Conservation (phyloP, 768 basidiomycete species). For the Psilocybe subaeruginosa region DNA sequence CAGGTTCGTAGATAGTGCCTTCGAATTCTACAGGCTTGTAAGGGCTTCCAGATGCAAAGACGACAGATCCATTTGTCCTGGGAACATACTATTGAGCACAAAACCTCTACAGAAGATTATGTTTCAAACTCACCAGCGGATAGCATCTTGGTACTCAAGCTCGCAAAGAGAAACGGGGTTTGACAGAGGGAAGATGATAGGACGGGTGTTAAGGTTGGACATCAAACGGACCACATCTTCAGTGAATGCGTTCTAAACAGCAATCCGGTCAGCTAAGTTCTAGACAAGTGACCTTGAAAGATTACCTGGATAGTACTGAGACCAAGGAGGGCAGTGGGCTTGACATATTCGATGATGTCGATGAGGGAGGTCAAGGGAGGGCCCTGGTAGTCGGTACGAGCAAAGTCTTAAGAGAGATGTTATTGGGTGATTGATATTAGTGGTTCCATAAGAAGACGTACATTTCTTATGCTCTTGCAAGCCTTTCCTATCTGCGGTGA, state of each 20-base stretch:
- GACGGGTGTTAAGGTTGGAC: slow-evolving; percentile 64
- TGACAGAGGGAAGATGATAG: slow-evolving; percentile 84
- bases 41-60: slow-evolving; percentile 78
- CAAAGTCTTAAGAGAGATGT: slow-evolving; percentile 59
- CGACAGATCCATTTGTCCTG: slow-evolving; percentile 66
- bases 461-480: slow-evolving; percentile 79
- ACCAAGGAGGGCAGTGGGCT: slow-evolving; percentile 79
- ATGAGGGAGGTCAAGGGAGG: slow-evolving; percentile 60
- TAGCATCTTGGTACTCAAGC: slow-evolving; percentile 61
- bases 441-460: slow-evolving; percentile 24
- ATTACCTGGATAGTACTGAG: slow-evolving; percentile 60
- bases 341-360: slow-evolving; percentile 72
- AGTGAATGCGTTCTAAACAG: slow-evolving; percentile 57
- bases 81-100: background rate
- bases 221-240: slow-evolving; percentile 65
- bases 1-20: slow-evolving; percentile 57
- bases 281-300: background rate
- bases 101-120: background rate
- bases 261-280: slow-evolving; percentile 10
- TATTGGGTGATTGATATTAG: background rate
- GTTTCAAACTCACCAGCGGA: slow-evolving; percentile 47
- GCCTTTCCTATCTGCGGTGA: slow-evolving; percentile 68
- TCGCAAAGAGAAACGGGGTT: slow-evolving; percentile 71
- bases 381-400: slow-evolving; percentile 70
- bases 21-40: slow-evolving; percentile 56